Conservation (phyloP, 257 asterid species). For the Lantana camara region DNA sequence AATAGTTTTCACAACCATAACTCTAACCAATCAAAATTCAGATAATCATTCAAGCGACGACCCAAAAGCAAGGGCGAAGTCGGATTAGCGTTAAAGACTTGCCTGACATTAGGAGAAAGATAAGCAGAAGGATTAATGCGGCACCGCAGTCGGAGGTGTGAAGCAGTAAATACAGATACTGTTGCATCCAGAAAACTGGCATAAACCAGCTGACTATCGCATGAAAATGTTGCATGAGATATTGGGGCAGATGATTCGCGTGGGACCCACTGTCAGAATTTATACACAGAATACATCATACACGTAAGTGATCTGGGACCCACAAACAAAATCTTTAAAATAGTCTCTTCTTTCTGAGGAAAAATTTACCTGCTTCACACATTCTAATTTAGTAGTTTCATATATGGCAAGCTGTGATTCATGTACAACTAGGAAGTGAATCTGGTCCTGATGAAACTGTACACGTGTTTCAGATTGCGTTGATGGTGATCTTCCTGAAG, state of each 20-base stretch:
- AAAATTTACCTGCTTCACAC: slow-evolving; percentile 49
- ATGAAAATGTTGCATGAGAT: slow-evolving; percentile 63
- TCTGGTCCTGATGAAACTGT: slow-evolving; percentile 68
- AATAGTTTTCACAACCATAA: no score
- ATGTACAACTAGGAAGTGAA: slow-evolving; percentile 58
- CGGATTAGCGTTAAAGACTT: slow-evolving; percentile 22
- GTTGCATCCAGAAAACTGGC: slow-evolving; percentile 57
- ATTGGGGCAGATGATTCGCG: slow-evolving; percentile 59
- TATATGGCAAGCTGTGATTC: slow-evolving; percentile 68
- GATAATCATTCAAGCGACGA: slow-evolving; percentile 1
- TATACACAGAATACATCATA: neutral
- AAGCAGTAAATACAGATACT: slow-evolving; percentile 53
- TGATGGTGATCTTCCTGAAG: slow-evolving; percentile 55
- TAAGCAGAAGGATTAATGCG: slow-evolving; percentile 60
- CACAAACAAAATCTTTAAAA: neutral
- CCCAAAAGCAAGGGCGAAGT: neutral
- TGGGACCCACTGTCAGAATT: slow-evolving; percentile 49
- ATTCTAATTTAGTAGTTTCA: slow-evolving; percentile 59
- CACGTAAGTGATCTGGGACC: slow-evolving; percentile 2
- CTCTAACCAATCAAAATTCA: neutral
- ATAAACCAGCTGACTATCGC: slow-evolving; percentile 60
- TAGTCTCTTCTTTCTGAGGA: neutral
- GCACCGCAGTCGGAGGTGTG: slow-evolving; percentile 52
- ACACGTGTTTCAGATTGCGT: slow-evolving; percentile 58
- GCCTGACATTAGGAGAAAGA: slow-evolving; percentile 46